These are phyloP conservation scores for Cavenderia fasciculata DNA, from an alignment of 78 protist species.

Conservation along the genomic window DNA sequence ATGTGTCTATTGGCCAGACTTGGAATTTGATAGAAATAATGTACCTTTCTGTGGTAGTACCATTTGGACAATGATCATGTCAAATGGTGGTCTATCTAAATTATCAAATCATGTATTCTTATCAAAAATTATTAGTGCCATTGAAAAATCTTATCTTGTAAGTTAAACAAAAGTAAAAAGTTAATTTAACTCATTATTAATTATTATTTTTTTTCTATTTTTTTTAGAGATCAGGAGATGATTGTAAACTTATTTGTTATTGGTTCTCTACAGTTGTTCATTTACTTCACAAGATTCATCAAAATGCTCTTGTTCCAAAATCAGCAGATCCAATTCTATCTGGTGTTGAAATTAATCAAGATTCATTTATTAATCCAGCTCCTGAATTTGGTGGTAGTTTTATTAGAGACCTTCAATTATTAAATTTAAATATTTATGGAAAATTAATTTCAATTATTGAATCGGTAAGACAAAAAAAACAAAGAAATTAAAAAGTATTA, in stretches of 20 bases:
- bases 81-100: constrained; percentile 48
- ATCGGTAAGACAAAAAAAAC: no score
- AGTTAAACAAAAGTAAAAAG: no score
- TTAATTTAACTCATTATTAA: no score
- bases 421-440: constrained; percentile 17
- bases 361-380: constrained; percentile 19
- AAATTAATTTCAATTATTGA: constrained; percentile 45
- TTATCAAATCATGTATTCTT: constrained; percentile 15
- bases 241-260: constrained; percentile 65
- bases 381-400: constrained; percentile 63
- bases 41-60: constrained; percentile 36
- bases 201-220: no score
- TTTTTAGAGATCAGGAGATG: constrained; percentile 64
- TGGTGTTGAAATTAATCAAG: constrained; percentile 37
- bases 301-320: constrained; percentile 27
- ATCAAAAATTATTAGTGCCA: constrained; percentile 1
- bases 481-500: not conserved
- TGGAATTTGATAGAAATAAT: constrained; percentile 59
- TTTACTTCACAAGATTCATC: constrained; percentile 49
- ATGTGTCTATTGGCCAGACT: constrained; percentile 55
- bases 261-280: constrained; percentile 56
- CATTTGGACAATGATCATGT: constrained; percentile 53
- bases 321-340: constrained; percentile 35
- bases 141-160: constrained; percentile 37
- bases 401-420: constrained; percentile 51